phyloP scores from a whole-genome alignment of 1,284 basidiomycete genomes.

The Pascua sp. region DNA sequence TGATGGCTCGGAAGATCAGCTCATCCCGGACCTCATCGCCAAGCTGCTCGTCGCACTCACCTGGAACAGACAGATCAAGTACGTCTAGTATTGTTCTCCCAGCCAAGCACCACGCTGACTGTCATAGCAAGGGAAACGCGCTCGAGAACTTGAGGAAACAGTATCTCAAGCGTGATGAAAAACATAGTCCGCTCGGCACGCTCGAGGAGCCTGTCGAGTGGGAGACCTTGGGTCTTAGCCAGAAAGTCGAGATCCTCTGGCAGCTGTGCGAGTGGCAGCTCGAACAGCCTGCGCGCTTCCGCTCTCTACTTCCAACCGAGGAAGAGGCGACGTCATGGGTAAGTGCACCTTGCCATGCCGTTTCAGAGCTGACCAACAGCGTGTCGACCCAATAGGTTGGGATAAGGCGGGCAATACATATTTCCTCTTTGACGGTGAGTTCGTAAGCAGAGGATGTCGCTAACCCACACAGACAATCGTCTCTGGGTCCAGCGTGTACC shows the following conservation, averaged over 20 bases:
- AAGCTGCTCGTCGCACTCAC: constrained; percentile 54
- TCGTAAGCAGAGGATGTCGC: neutral
- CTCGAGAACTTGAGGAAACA: constrained; percentile 47
- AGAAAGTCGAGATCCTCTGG: constrained; percentile 52
- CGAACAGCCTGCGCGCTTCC: constrained; percentile 53
- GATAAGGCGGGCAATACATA: constrained; percentile 55
- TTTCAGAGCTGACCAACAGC: constrained; percentile 27
- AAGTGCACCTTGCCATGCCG: constrained; percentile 11
- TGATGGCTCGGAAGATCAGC: constrained; percentile 48
- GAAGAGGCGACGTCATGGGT: constrained; percentile 54
- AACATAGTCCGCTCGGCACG: constrained; percentile 39
- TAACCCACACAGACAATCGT: constrained; percentile 50
- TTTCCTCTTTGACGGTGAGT: constrained; percentile 55
- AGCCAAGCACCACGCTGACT: neutral
- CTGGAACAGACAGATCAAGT: constrained; percentile 53
- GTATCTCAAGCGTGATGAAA: constrained; percentile 43
- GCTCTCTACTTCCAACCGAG: constrained; percentile 52
- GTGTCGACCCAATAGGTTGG: constrained; percentile 56
- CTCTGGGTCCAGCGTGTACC: constrained; percentile 55
- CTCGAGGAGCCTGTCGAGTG: constrained; percentile 48
- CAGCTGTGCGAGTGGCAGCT: constrained; percentile 58
- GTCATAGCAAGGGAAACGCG: constrained; percentile 40
- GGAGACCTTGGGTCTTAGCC: constrained; percentile 50
- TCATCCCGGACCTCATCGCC: constrained; percentile 50
- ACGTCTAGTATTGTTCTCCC: constrained; percentile 17